Conservation (phyloP, 1,139 yeast species). For the Geotrichum phurueaensis region DNA sequence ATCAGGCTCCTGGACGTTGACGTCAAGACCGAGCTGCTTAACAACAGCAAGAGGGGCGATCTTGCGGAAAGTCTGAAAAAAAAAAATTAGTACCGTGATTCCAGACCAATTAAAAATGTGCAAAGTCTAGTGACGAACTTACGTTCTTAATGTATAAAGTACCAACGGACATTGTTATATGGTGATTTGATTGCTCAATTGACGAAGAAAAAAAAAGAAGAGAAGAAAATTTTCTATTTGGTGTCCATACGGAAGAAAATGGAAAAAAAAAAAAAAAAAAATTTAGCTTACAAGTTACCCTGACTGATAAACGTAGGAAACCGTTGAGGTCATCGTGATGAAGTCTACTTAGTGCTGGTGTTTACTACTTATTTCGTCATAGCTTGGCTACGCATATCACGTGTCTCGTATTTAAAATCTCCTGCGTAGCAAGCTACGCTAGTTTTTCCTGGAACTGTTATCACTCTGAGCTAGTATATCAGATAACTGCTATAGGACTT, state of each 20-base stretch:
- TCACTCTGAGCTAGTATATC: no score
- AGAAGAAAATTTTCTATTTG: not conserved
- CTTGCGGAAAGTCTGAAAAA: conserved; percentile 12
- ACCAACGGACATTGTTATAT: conserved; percentile 31
- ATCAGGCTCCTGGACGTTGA: conserved; percentile 48
- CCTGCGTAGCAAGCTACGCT: no score
- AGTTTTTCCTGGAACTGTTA: no score
- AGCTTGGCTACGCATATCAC: not conserved
- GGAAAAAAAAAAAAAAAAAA: no score
- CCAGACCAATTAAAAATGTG: not conserved
- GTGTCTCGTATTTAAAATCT: not conserved
- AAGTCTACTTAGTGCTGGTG: not conserved
- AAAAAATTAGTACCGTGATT: not conserved
- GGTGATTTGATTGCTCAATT: not conserved
- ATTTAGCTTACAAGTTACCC: not conserved
- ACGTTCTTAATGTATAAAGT: conserved; percentile 30
- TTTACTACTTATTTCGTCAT: not conserved
- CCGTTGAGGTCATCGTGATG: not conserved
- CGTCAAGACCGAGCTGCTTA: conserved; percentile 66
- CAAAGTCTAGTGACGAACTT: conserved; percentile 1
- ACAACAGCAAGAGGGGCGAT: conserved; percentile 46
- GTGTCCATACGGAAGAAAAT: not conserved
- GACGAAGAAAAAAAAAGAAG: not conserved
- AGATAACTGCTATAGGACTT: no score
- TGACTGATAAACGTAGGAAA: not conserved